Evolutionary conservation across 2,329 filamentous ascomycete species (phyloP).

Genomic region (Aureobasidium sp.): DNA sequence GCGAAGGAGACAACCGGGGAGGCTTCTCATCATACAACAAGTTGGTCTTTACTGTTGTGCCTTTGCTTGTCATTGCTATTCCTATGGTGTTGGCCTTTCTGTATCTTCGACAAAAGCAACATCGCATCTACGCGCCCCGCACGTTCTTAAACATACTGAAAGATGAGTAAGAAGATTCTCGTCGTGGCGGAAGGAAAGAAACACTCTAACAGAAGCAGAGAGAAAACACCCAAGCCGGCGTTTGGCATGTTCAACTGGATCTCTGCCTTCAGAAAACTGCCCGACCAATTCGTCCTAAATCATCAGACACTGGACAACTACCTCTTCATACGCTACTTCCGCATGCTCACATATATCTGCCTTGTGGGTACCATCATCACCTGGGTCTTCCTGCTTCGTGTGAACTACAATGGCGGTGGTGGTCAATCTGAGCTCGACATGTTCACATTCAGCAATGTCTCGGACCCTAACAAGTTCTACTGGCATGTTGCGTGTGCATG

Average conservation of each 20-base stretch:
- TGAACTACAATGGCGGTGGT: constrained; percentile 34
- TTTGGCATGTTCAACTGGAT: constrained; percentile 48
- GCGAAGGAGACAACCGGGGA: constrained; percentile 10
- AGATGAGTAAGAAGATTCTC: background rate
- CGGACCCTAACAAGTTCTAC: constrained; percentile 34
- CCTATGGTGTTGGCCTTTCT: constrained; percentile 42
- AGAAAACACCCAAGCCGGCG: constrained; percentile 41
- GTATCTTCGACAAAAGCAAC: constrained; percentile 36
- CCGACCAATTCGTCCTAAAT: constrained; percentile 39
- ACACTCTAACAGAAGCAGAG: constrained; percentile 23
- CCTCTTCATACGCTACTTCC: constrained; percentile 42
- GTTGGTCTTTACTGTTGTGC: constrained; percentile 43
- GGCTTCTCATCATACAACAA: constrained; percentile 8
- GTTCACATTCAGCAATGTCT: constrained; percentile 33
- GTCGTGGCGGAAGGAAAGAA: background rate
- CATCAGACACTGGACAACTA: constrained; percentile 43
- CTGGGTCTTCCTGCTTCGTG: constrained; percentile 41
- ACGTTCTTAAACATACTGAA: constrained; percentile 22
- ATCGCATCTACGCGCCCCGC: constrained; percentile 34
- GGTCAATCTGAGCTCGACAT: constrained; percentile 23
- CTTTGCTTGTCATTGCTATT: constrained; percentile 38
- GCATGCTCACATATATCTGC: constrained; percentile 35
- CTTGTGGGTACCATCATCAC: constrained; percentile 40
- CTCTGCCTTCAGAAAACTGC: constrained; percentile 33
- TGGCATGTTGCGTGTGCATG: constrained; percentile 35